Evolutionary conservation across 176 grass and related monocot species (phyloP).

Genomic region (Tillandsia fasciculata): DNA sequence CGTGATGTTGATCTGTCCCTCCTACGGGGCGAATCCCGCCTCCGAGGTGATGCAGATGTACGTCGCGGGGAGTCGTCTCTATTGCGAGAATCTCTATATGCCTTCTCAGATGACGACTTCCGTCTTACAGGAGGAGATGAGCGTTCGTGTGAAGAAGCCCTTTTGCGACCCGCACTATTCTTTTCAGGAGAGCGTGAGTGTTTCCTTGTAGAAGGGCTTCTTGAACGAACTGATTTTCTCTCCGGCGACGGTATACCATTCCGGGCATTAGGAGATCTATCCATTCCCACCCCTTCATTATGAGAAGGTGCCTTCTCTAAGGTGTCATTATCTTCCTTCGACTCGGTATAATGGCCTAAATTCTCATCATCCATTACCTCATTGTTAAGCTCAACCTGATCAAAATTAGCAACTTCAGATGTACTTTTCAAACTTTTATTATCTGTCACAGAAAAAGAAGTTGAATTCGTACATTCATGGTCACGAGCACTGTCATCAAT

Average conservation of each 20-base stretch:
- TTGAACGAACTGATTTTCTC: constrained; percentile 21
- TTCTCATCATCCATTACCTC: constrained; percentile 38
- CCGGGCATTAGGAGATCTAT: constrained; percentile 34
- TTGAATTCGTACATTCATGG: constrained; percentile 25
- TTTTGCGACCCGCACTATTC: constrained; percentile 25
- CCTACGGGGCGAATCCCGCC: constrained; percentile 31
- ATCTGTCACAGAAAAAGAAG: constrained; percentile 23
- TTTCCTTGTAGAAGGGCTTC: constrained; percentile 27
- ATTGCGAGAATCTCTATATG: constrained; percentile 8
- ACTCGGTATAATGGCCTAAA: constrained; percentile 22
- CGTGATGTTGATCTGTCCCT: constrained; percentile 54
- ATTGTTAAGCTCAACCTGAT: constrained; percentile 30
- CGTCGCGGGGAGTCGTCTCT: constrained; percentile 17
- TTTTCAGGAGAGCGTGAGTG: constrained; percentile 45
- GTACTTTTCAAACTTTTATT: constrained; percentile 18
- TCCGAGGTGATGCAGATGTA: constrained; percentile 21
- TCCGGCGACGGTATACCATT: constrained; percentile 38
- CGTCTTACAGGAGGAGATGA: constrained; percentile 37
- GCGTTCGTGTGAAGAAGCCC: constrained; percentile 35
- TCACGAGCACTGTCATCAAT: constrained; percentile 22
- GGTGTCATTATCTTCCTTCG: constrained; percentile 31
- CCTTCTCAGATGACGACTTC: constrained; percentile 24
- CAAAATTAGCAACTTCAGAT: constrained; percentile 20
- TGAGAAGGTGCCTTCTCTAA: constrained; percentile 20
- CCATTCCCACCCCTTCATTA: constrained; percentile 23